Base-by-base conservation (phyloP, 2,329 filamentous ascomycete genomes). In the Talaromyces sp. region DNA sequence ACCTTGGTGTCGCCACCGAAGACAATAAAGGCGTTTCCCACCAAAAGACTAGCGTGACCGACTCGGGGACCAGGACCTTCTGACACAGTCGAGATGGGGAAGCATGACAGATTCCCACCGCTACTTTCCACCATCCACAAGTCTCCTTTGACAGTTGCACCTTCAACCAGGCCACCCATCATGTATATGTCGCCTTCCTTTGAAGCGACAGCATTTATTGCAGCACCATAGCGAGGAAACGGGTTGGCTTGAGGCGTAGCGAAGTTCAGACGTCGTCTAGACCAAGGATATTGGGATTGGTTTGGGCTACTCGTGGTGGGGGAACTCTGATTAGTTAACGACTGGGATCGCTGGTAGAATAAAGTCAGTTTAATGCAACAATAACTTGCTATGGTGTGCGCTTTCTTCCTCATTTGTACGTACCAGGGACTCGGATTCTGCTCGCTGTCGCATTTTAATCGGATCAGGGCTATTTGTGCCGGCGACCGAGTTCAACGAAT, bases 1-100 rank as follows among this genome's bases (percentile, higher is more conserved):
- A 96, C 89, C 77, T 99, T 99, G 56, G 95, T 99, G 75, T 99
- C 96, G 71, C 95, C 95, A 55, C 95, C 96, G 71, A 98, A 99
- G 13, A 99, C 95, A 67, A 99, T 99, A 74, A 98, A 99, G 0
- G 95, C 95, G 76, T 99, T 99, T 61, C 96, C 96, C 58, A 99
- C 95, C 17, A 99, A 82, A 69, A 99, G 81, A 80, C 93, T 96
- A 21, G 93, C 84, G 78, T 99, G 95, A 3, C 95, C 95, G 57
- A 99, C 95, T 78, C 95, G 86, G 1, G 96, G 95, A 4, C 95
- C 93, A 1, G 95, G 96, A 0, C 95, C 95, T 75, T 99, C 95
- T 21, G 92, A 90, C 0, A 92, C 95, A 0, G 95, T 97, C 11
- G 89, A 86, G 59, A 99, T 86, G 26, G 93, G 93, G 73, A 96